Conservation (phyloP, 2,329 filamentous ascomycete species). For the Neofusicoccum kwambonambiense region DNA sequence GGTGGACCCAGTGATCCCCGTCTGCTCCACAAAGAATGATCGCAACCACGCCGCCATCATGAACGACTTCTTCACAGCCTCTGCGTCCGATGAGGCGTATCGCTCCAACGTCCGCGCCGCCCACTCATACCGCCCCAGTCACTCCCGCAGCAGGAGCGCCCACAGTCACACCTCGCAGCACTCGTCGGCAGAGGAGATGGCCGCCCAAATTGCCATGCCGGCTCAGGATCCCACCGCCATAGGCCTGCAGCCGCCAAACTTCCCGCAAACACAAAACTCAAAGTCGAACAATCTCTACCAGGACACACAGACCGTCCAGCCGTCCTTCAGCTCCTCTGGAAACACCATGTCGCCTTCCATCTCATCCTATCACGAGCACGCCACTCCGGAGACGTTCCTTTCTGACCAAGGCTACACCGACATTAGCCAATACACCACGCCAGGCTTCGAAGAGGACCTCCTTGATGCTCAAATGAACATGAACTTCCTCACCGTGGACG, state of each 20-base stretch:
- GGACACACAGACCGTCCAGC: conserved; percentile 1
- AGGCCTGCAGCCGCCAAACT: background rate
- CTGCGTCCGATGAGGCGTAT: background rate
- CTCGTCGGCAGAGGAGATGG: conserved; percentile 5
- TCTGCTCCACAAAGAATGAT: conserved; percentile 35
- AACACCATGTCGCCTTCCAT: conserved; percentile 35
- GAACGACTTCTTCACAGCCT: conserved; percentile 14
- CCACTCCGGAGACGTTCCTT: conserved; percentile 37
- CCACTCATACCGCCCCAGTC: background rate
- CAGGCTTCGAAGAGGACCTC: conserved; percentile 24
- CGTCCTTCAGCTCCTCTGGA: conserved; percentile 24
- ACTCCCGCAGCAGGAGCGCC: background rate
- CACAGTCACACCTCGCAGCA: background rate
- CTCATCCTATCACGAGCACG: conserved; percentile 35
- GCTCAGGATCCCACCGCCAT: background rate
- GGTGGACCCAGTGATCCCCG: conserved; percentile 5
- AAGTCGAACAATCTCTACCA: conserved; percentile 3
- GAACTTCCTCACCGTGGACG: background rate
- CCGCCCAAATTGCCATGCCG: background rate
- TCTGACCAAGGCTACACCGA: conserved; percentile 35
- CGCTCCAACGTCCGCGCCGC: background rate
- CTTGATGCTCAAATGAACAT: background rate
- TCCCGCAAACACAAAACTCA: background rate
- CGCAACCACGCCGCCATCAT: conserved; percentile 41
- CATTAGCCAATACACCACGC: conserved; percentile 33